phyloP scores from a whole-genome alignment of 768 basidiomycete genomes.

The Pisolithus tinctorius region DNA sequence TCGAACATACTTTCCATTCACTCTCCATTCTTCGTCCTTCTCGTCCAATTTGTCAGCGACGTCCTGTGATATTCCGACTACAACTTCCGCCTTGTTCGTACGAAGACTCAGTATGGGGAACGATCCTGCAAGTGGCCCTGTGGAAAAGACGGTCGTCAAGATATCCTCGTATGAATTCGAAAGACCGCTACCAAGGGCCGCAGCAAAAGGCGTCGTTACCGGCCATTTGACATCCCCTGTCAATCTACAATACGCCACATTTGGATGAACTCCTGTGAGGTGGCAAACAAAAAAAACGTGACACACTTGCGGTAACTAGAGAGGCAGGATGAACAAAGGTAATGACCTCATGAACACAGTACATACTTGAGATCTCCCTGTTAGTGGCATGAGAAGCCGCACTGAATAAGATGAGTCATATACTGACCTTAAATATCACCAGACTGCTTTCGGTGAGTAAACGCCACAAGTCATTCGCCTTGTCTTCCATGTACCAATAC shows the following conservation, averaged over 20 bases:
- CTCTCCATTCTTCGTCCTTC: slow-evolving; percentile 66
- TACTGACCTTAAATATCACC: slow-evolving; percentile 75
- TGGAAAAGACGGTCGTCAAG: not conserved
- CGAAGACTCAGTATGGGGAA: slow-evolving; percentile 82
- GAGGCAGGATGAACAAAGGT: slow-evolving; percentile 1
- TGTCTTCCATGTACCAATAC: slow-evolving; percentile 65
- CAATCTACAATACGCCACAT: slow-evolving; percentile 43
- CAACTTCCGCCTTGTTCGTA: slow-evolving; percentile 95
- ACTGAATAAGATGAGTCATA: not conserved
- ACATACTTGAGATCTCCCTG: slow-evolving; percentile 89
- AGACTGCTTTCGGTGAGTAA: slow-evolving; percentile 50
- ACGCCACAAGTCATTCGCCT: slow-evolving; percentile 45
- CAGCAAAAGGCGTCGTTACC: slow-evolving; percentile 63
- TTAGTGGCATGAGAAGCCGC: not conserved
- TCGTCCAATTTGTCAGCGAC: slow-evolving; percentile 62
- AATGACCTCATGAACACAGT: not conserved
- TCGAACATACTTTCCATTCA: slow-evolving; percentile 63
- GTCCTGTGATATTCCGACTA: slow-evolving; percentile 67
- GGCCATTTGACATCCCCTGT: slow-evolving; percentile 90
- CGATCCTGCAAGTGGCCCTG: slow-evolving; percentile 71
- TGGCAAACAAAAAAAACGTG: slow-evolving; percentile 15
- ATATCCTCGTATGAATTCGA: not conserved
- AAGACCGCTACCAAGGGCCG: slow-evolving; percentile 54
- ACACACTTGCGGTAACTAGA: slow-evolving; percentile 73
- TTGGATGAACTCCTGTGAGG: slow-evolving; percentile 1